These are phyloP conservation scores for Fraxinus angustifolia DNA, from an alignment of 305 asterid genomes.

Conservation along the genomic window DNA sequence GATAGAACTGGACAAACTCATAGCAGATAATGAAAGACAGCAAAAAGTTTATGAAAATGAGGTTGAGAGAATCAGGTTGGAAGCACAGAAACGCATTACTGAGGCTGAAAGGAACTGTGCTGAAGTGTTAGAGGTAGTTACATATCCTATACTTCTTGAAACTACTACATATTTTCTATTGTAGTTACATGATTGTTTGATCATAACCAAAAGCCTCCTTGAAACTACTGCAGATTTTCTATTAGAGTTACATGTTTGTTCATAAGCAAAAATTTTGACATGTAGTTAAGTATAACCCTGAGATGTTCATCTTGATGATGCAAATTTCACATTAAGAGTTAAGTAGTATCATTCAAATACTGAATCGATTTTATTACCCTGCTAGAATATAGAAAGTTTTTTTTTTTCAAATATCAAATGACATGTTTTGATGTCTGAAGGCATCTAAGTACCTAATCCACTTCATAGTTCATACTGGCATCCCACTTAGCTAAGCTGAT, in stretches of 20 bases:
- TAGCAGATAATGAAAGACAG: constrained; percentile 85
- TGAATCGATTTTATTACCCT: not conserved
- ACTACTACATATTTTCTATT: constrained; percentile 14
- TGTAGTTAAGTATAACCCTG: constrained; percentile 3
- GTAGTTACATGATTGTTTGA: constrained; percentile 2
- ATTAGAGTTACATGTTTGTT: constrained; percentile 2
- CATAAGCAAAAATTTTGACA: not conserved
- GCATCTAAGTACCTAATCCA: not conserved
- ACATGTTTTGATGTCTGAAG: not conserved
- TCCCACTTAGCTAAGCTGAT: not conserved
- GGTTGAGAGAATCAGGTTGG: constrained; percentile 74
- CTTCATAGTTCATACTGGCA: not conserved
- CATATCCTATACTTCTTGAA: constrained; percentile 12
- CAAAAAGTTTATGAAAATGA: constrained; percentile 78
- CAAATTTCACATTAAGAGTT: constrained; percentile 8
- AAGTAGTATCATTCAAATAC: not conserved
- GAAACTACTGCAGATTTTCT: constrained; percentile 15
- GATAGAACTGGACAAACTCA: constrained; percentile 85
- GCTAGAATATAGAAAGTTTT: not conserved
- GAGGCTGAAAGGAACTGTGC: constrained; percentile 77
- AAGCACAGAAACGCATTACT: constrained; percentile 69
- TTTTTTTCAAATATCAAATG: not conserved
- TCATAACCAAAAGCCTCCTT: constrained; percentile 6
- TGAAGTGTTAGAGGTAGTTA: constrained; percentile 73
- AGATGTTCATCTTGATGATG: constrained; percentile 1